Conservation (phyloP, 345 rosid species). For the Arabidopsis arenosa region DNA sequence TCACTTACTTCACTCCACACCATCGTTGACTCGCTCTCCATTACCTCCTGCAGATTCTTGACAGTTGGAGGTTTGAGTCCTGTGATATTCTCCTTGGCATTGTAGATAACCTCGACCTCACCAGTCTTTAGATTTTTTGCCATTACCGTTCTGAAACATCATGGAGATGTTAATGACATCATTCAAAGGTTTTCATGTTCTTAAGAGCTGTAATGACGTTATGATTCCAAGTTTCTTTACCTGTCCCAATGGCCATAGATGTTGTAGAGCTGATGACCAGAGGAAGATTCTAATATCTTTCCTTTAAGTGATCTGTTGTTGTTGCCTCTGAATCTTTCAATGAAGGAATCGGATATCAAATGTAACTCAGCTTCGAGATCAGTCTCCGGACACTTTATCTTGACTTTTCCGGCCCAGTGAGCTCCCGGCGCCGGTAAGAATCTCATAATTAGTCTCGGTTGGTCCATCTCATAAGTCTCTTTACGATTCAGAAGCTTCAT, state of each 20-base stretch:
- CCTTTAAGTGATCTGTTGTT: slow-evolving; percentile 62
- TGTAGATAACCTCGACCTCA: slow-evolving; percentile 55
- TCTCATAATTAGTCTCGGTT: slow-evolving; percentile 63
- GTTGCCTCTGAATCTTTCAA: slow-evolving; percentile 48
- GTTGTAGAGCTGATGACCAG: slow-evolving; percentile 54
- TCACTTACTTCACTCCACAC: slow-evolving; percentile 76
- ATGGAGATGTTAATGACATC: not conserved
- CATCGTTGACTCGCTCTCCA: slow-evolving; percentile 58
- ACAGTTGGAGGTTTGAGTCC: slow-evolving; percentile 62
- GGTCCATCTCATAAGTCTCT: slow-evolving; percentile 80
- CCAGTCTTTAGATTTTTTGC: slow-evolving; percentile 59
- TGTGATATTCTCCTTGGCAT: slow-evolving; percentile 61
- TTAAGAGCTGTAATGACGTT: slow-evolving; percentile 5
- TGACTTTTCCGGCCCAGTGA: slow-evolving; percentile 72
- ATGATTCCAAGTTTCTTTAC: slow-evolving; percentile 40
- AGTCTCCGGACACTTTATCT: slow-evolving; percentile 61
- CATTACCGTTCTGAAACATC: slow-evolving; percentile 57
- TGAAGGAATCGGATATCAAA: slow-evolving; percentile 55
- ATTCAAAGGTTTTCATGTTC: not conserved
- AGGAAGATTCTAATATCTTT: slow-evolving; percentile 56
- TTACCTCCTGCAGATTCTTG: slow-evolving; percentile 56
- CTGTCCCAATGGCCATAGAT: slow-evolving; percentile 82
- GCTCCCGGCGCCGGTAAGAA: slow-evolving; percentile 62
- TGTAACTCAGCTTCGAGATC: slow-evolving; percentile 73
- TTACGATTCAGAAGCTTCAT: slow-evolving; percentile 59